Evolutionary conservation across 202 grass and related monocot species (phyloP), one percentile per base, ranked within the genome.

Genomic region (Musa balbisiana): DNA sequence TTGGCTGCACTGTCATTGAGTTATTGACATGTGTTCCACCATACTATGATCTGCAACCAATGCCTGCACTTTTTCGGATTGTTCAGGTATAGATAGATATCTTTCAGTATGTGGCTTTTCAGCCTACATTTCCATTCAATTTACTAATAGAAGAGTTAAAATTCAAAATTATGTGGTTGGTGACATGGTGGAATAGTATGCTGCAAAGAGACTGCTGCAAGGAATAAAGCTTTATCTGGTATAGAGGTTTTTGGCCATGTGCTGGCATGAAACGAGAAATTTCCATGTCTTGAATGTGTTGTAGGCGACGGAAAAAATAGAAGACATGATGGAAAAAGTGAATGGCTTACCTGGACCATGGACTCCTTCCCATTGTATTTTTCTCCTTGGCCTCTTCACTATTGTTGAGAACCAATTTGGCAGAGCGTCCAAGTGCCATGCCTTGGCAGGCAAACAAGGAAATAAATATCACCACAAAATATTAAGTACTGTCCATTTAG

Each of bases 31-130:
- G 95, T 86, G 85, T 85, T 19, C 91, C 91, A 11, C 95, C 95
- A 74, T 99, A 99, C 81, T 94, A 92, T 73, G 95, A 99, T 62
- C 88, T 98, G 27, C 95, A 98, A 83, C 95, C 95, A 51, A 98
- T 98, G 95, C 95, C 95, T 83, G 95, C 95, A 80, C 87, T 99
- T 24, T 99, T 88, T 80, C 89, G 95, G 66, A 99, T 99, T 85
- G 91, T 99, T 90, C 91, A 99, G 95, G 95, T 88, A 73, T 10
- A 25, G 25, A 70, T 50, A 70, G 29, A 49, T 20, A 60, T 60
- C 15, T 20, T 19, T 60, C 2, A 60, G 16, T 21, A 43, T 60
- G 56, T 60, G 14, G 15, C 56, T 60, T n/a, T 70, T 43, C 33
- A 43, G 33, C 33, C 33, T 58, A 17, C 14, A 58, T 58, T 58